Percentiles rank a stretch among this genome's conserved stretches.
phyloP scores from a whole-genome alignment of 2,329 filamentous ascomycete species.

The Fusarium mexicanum region DNA sequence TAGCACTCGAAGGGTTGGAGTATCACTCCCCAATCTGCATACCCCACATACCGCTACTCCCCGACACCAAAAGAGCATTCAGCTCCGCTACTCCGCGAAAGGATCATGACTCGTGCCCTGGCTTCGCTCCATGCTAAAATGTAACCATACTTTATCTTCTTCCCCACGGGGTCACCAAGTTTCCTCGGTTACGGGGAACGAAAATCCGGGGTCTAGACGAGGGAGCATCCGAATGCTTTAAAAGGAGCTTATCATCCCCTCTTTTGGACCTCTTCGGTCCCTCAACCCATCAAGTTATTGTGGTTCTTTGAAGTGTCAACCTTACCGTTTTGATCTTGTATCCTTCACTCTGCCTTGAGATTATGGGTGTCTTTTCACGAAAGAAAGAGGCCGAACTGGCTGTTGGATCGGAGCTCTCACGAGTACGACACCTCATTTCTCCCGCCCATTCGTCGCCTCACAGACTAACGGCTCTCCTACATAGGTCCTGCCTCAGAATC shows the following conservation, averaged over 20 bases:
- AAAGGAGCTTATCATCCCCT: background rate
- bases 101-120: background rate
- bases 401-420: conserved; percentile 1
- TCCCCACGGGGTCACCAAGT: background rate
- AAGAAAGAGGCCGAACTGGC: conserved; percentile 2
- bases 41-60: background rate
- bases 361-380: background rate
- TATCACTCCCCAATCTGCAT: background rate
- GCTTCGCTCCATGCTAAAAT: background rate
- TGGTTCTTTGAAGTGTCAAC: accelerated
- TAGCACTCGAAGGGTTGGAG: background rate
- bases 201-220: background rate
- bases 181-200: background rate
- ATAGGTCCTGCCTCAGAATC: background rate
- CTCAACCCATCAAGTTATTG: background rate
- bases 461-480: background rate
- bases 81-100: background rate
- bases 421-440: background rate
- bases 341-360: background rate
- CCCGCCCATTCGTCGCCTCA: accelerated
- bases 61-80: background rate
- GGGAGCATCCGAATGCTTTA: background rate
- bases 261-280: background rate
- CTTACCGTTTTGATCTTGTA: accelerated
- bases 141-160: background rate